These are phyloP conservation scores for Vitis vinifera DNA, from an alignment of 164 flowering plant genomes.

Conservation along the genomic window DNA sequence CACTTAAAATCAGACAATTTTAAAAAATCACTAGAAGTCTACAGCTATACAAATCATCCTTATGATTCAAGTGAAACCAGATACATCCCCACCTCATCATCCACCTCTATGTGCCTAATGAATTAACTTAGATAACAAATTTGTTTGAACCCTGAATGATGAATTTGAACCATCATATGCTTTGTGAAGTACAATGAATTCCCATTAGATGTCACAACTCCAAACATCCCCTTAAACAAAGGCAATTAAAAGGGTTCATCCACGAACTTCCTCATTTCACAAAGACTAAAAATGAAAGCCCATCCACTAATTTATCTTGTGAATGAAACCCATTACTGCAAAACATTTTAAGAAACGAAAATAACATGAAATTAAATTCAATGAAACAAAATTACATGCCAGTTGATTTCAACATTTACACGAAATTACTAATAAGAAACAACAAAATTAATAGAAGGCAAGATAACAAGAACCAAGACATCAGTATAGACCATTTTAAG, in stretches of 20 bases:
- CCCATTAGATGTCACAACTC: no score
- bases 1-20: background rate
- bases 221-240: no score
- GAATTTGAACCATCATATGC: no score
- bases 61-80: no score
- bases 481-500: constrained; percentile 65
- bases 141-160: no score
- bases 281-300: background rate
- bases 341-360: background rate
- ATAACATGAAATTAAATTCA: background rate
- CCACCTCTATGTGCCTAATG: no score
- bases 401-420: background rate
- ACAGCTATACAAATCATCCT: no score
- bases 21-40: background rate
- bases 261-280: background rate
- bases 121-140: no score
- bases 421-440: background rate
- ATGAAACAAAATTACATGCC: background rate
- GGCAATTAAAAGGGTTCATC: background rate
- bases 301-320: background rate
- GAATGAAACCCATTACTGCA: background rate
- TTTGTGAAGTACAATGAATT: no score
- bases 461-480: background rate
- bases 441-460: background rate
- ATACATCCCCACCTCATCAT: no score